Conservation (phyloP, 1,139 yeast genomes). For the Suhomyces bolitotheri region DNA sequence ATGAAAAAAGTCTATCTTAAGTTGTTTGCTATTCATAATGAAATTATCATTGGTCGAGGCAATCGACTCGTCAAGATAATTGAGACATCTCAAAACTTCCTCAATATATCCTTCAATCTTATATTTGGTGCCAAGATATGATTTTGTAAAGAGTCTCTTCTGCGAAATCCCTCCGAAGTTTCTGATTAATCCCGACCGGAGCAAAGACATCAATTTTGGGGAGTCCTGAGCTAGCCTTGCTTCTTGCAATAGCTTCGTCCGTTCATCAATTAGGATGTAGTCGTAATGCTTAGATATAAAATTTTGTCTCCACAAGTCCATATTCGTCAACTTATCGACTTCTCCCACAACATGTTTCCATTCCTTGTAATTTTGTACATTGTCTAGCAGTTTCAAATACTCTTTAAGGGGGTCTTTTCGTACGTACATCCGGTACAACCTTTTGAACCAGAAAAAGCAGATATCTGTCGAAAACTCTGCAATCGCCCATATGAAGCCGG, state of each 20-base stretch:
- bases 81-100: constrained; percentile 72
- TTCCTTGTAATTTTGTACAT: constrained; percentile 53
- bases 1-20: constrained; percentile 81
- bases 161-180: constrained; percentile 92
- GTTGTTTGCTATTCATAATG: constrained; percentile 53
- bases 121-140: constrained; percentile 84
- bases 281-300: constrained; percentile 83
- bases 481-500: constrained; percentile 60
- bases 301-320: constrained; percentile 83
- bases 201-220: constrained; percentile 60
- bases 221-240: constrained; percentile 66
- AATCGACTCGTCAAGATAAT: constrained; percentile 48
- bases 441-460: constrained; percentile 57
- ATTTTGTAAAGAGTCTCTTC: constrained; percentile 72
- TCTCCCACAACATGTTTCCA: constrained; percentile 62
- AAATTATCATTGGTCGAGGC: constrained; percentile 32
- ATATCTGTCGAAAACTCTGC: constrained; percentile 62
- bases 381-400: constrained; percentile 39
- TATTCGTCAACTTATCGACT: constrained; percentile 66
- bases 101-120: constrained; percentile 83
- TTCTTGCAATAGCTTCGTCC: constrained; percentile 60
- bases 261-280: constrained; percentile 74
- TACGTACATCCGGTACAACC: constrained; percentile 38
- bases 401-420: constrained; percentile 44
- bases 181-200: constrained; percentile 80